phyloP scores from a whole-genome alignment of 345 rosid genomes.

The Dipteronia sinensis region DNA sequence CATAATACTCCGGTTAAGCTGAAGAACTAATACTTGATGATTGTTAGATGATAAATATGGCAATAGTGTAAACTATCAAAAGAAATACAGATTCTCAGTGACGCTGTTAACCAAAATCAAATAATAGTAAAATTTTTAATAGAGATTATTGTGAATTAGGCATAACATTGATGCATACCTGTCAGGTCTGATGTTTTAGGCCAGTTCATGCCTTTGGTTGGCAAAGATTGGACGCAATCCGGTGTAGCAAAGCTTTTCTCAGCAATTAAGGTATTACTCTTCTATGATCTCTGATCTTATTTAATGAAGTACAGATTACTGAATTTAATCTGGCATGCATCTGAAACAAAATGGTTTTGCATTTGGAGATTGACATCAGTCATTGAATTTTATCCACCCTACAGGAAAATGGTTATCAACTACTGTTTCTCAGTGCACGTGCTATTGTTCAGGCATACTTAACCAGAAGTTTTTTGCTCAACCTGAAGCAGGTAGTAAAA shows the following conservation, averaged over 20 bases:
- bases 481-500: slow-evolving; percentile 74
- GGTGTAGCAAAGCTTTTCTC: slow-evolving; percentile 93
- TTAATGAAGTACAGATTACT: not conserved
- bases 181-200: slow-evolving; percentile 95
- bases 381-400: slow-evolving; percentile 22
- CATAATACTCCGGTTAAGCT: not conserved
- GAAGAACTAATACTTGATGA: not conserved
- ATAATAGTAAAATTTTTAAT: slow-evolving; percentile 6
- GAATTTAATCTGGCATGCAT: slow-evolving; percentile 4
- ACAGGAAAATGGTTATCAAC: slow-evolving; percentile 96
- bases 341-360: not conserved
- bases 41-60: not conserved
- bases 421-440: slow-evolving; percentile 90
- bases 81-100: not conserved
- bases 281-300: slow-evolving; percentile 1
- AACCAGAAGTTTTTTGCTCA: slow-evolving; percentile 73
- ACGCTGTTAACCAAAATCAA: not conserved
- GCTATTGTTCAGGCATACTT: slow-evolving; percentile 96
- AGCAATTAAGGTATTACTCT: slow-evolving; percentile 70
- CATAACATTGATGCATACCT: slow-evolving; percentile 28
- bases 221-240: slow-evolving; percentile 96
- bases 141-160: not conserved
- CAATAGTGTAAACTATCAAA: not conserved
- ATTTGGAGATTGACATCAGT: not conserved
- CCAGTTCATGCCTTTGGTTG: slow-evolving; percentile 97